Percentiles rank a stretch among this genome's conserved stretches.
phyloP scores from a whole-genome alignment of 148 eudicot species.

The Amaranthus palmeri region DNA sequence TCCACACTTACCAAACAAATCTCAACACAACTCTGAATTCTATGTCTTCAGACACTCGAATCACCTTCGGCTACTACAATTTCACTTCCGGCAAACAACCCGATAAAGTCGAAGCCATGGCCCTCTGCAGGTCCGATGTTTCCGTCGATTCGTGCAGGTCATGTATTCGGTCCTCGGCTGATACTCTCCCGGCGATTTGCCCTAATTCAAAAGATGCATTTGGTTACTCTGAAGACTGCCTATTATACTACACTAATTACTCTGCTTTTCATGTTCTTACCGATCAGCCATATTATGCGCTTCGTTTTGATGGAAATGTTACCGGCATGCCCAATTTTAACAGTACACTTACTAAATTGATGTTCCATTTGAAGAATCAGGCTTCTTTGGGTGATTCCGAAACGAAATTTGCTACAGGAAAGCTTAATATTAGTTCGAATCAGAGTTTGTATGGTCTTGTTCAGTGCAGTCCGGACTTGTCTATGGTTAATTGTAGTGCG shows the following conservation, averaged over 20 bases:
- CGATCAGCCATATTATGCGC: not conserved
- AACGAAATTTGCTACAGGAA: conserved; percentile 8
- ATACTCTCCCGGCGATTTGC: conserved; percentile 5
- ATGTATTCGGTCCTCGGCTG: not conserved
- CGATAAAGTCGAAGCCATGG: conserved; percentile 24
- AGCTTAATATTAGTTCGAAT: conserved; percentile 1
- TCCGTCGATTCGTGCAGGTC: conserved; percentile 10
- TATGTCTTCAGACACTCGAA: conserved; percentile 13
- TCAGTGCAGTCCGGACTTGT: conserved; percentile 28
- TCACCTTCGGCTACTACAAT: conserved; percentile 42
- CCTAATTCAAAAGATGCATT: conserved; percentile 21
- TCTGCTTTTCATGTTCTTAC: not conserved
- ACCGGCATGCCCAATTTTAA: not conserved
- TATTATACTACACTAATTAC: conserved; percentile 10
- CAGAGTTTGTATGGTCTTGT: conserved; percentile 17
- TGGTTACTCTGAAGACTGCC: conserved; percentile 21
- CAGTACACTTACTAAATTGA: not conserved
- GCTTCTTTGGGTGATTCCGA: conserved; percentile 25
- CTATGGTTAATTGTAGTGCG: conserved; percentile 8
- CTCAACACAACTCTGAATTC: conserved; percentile 16
- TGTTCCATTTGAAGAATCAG: conserved; percentile 1
- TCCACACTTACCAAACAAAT: conserved; percentile 26
- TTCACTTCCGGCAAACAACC: conserved; percentile 30
- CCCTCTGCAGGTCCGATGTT: conserved; percentile 25
- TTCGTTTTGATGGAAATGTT: no score